Evolutionary conservation across 768 basidiomycete genomes (phyloP), one percentile per base, ranked within the genome.

Genomic region (Tricholoma sp.): DNA sequence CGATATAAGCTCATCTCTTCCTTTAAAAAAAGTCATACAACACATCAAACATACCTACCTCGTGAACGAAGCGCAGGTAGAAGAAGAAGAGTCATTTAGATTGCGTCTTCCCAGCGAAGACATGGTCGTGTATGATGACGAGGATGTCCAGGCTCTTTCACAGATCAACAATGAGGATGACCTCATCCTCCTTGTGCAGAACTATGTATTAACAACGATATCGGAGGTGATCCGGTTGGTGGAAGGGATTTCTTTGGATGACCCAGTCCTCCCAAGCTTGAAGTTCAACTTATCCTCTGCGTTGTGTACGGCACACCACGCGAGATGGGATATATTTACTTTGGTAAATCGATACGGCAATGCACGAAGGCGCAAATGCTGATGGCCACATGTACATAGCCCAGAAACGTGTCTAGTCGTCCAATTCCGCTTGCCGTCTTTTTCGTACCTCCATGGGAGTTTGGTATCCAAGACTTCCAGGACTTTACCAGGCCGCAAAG

Each of bases 241-340:
- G 34, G 39, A 54, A 18, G 13, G 55, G 3, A 7, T 57, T 18
- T 13, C 54, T 15, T 49, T 29, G 31, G 41, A 54, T 13, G 54
- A 58, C 12, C 55, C 60, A 8, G 51, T 57, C 12, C 50, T 59
- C 7, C 32, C 59, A 8, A 54, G 47, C 28, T 50, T 64, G n/a
- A 55, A 59, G 54, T 68, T 68, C 39, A 48, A 42, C 17, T 42
- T 53, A 12, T 55, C 47, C 34, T 67, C 63, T 24, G 31, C 54
- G 24, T 44, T 68, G 18, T 62, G 62, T 36, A n/a, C 52, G 2
- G 65, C 65, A n/a, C 63, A 58, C n/a, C 61, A 63, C 58, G 59
- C 58, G 6, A 59, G 62, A n/a, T 68, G 67, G 67, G 63, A 67
- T 52, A 63, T 68, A 11, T 55, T 66, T 15, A 55, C 61, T 39